These are phyloP conservation scores for Colletotrichum eremochloae DNA, from an alignment of 2,329 filamentous ascomycete genomes.

Conservation along the genomic window DNA sequence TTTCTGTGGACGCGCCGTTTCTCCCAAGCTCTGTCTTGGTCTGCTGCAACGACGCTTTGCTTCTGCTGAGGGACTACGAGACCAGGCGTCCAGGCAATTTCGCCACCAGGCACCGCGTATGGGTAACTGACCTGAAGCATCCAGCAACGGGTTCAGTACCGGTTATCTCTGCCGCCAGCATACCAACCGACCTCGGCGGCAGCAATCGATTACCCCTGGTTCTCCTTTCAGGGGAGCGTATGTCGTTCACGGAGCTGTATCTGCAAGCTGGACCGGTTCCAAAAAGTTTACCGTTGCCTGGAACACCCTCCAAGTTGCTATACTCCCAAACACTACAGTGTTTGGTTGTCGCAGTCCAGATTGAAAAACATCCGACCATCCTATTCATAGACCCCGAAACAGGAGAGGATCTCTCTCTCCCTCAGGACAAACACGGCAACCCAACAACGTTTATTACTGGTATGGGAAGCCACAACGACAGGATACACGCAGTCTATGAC, in stretches of 20 bases:
- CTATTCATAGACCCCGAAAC: conserved; percentile 70
- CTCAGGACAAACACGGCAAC: conserved; percentile 58
- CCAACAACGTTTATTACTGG: conserved; percentile 65
- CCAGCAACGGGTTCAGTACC: conserved; percentile 60
- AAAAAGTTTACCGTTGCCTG: conserved; percentile 61
- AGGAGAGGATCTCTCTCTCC: conserved; percentile 63
- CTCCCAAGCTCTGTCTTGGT: conserved; percentile 53
- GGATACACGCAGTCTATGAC: conserved; percentile 71
- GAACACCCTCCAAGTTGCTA: conserved; percentile 65
- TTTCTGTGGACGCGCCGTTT: conserved; percentile 42
- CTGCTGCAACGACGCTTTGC: conserved; percentile 63
- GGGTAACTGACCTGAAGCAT: conserved; percentile 65
- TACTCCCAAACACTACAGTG: conserved; percentile 67
- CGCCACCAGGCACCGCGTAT: conserved; percentile 60
- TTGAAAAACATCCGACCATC: conserved; percentile 61
- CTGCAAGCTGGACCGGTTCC: conserved; percentile 61
- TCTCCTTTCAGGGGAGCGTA: conserved; percentile 62
- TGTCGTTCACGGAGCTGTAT: conserved; percentile 68
- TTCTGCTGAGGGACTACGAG: conserved; percentile 58
- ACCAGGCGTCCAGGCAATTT: conserved; percentile 49
- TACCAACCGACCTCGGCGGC: conserved; percentile 56
- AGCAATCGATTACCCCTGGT: conserved; percentile 59
- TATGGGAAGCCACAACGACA: conserved; percentile 69
- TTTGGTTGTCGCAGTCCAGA: conserved; percentile 65
- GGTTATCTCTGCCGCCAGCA: conserved; percentile 62